Base-by-base conservation (phyloP, 352 stramenopile genomes). In the Globisporangium canariense region DNA sequence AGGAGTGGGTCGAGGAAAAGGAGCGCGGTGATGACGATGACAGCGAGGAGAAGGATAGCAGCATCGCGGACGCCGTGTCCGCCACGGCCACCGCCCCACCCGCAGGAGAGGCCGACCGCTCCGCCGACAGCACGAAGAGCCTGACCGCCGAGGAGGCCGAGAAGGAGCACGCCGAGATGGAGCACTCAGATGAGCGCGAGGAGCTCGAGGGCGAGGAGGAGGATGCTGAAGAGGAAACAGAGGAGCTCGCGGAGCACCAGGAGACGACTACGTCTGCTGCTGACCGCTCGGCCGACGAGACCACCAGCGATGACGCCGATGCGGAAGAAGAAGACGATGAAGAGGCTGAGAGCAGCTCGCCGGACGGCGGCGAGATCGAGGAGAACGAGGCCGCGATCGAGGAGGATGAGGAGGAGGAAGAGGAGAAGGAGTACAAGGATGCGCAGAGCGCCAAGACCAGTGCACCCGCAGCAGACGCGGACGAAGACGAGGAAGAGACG, bases 191-290 rank as follows among this genome's bases (percentile, higher is more conserved):
- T 8, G 14, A 47, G 13, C 9, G 40, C 3, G 54, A 38, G 7
- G 34, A 50, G 18, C 55, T 50, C 38, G 55, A 60, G 14, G 34
- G 20, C 22, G 20, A 41, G 13, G n/a, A 56, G 32, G 58, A 64
- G 18, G 20, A 54, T 13, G 46, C 28, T 8, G 32, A 57, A 25
- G 58, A 64, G 30, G 32, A 57, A 20, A 9, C 18, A 8, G 58
- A 64, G 10, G 58, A 64, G 58, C 30, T 56, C 32, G 58, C 58
- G n/a, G 58, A 64, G 46, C 58, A 64, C 45, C 8, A 40, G 36
- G 32, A 7, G 32, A 1, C 46, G 43, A 36, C 47, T 6, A 63
- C 30, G 8, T n/a, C 41, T 10, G 34, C 6, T 11, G 34, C 6
- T 5, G 50, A 57, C 11, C 50, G 50, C n/a, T 57, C 50, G 18